phyloP scores from a whole-genome alignment of 2,329 filamentous ascomycete species.

The Bipolaris zeicola region DNA sequence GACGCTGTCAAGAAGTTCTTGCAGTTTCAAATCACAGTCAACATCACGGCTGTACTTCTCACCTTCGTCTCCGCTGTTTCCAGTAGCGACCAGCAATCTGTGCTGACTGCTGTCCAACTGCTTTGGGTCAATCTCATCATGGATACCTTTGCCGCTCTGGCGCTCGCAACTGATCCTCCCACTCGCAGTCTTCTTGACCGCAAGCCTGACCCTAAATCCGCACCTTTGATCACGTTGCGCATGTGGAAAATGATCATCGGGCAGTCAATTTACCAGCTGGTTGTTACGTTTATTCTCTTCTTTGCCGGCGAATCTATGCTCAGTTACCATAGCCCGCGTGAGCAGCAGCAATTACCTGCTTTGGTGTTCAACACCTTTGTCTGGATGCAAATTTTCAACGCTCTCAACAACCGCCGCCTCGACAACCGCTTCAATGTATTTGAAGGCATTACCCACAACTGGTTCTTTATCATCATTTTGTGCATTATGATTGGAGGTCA shows the following conservation, averaged over 20 bases:
- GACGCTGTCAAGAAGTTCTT: constrained; percentile 52
- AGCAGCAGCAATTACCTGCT: constrained; percentile 65
- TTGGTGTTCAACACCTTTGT: constrained; percentile 98
- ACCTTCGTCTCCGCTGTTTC: constrained; percentile 88
- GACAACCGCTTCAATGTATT: constrained; percentile 97
- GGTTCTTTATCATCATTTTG: constrained; percentile 88
- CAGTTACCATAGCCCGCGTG: constrained; percentile 57
- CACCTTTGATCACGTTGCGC: constrained; percentile 78
- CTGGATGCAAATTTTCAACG: constrained; percentile 99
- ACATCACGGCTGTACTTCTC: constrained; percentile 85
- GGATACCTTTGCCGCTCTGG: constrained; percentile 91
- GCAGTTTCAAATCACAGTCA: constrained; percentile 78
- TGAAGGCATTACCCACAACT: constrained; percentile 82
- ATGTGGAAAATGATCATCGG: constrained; percentile 99
- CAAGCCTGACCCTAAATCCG: constrained; percentile 76
- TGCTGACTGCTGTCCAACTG: constrained; percentile 86
- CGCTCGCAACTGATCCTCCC: constrained; percentile 88
- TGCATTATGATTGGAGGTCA: constrained; percentile 87
- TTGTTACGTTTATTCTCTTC: constrained; percentile 78
- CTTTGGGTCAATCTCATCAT: constrained; percentile 98
- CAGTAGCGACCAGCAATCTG: constrained; percentile 70
- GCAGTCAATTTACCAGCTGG: constrained; percentile 86
- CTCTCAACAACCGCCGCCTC: constrained; percentile 93
- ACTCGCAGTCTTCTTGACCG: constrained; percentile 79
- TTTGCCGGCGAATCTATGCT: constrained; percentile 71